These are phyloP conservation scores for Gregarina niphandrodes DNA, from an alignment of 169 alveolate genomes.

Conservation along the genomic window DNA sequence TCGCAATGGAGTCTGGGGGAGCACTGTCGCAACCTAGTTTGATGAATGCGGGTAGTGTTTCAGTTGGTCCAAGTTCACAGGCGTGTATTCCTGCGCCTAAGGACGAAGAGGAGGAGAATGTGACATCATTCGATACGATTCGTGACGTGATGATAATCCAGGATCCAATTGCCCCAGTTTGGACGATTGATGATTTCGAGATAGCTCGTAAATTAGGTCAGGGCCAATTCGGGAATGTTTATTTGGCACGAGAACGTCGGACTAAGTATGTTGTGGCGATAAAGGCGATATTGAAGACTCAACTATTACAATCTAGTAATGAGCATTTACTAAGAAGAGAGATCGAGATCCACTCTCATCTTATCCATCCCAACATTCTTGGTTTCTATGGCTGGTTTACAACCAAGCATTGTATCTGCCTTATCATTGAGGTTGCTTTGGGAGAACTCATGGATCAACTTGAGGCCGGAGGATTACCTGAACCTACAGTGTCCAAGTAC, in stretches of 20 bases:
- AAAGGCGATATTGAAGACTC: slow-evolving; percentile 43
- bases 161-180: slow-evolving; percentile 5
- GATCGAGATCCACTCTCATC: slow-evolving; percentile 52
- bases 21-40: too few species aligned
- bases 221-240: slow-evolving; percentile 59
- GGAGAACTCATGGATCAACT: slow-evolving; percentile 44
- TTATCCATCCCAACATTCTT: slow-evolving; percentile 46
- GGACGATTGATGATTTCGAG: slow-evolving; percentile 36
- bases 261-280: slow-evolving; percentile 49
- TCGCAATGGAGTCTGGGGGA: too few species aligned
- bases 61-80: too few species aligned
- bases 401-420: slow-evolving; percentile 51
- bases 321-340: slow-evolving; percentile 50
- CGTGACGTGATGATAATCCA: background rate
- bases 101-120: too few species aligned
- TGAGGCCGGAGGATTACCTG: slow-evolving; percentile 28
- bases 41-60: too few species aligned
- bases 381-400: slow-evolving; percentile 55
- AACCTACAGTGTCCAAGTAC: slow-evolving; percentile 35
- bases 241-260: slow-evolving; percentile 46
- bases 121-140: too few species aligned
- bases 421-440: slow-evolving; percentile 59
- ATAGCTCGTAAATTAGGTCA: slow-evolving; percentile 48
- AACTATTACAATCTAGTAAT: slow-evolving; percentile 32
- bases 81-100: too few species aligned